Evolutionary conservation across 1,284 basidiomycete genomes (phyloP).

Genomic region (Cryptococcus sp.): DNA sequence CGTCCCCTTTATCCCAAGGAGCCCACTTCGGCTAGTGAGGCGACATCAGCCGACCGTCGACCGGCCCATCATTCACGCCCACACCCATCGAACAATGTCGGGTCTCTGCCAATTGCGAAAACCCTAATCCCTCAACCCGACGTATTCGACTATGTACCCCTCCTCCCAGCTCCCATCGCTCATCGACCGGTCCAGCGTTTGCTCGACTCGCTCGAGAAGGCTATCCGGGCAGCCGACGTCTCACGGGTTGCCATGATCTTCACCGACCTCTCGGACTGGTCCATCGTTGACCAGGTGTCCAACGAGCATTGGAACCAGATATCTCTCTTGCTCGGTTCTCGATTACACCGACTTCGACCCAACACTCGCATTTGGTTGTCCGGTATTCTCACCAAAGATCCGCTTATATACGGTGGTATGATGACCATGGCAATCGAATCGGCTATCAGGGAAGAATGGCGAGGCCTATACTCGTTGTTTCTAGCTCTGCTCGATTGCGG

Average conservation of each 20-base stretch:
- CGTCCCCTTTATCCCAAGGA: too few relatives aligned
- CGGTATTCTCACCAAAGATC: slow-evolving; percentile 5
- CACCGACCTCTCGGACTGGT: not conserved
- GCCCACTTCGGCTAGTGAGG: too few relatives aligned
- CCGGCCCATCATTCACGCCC: not conserved
- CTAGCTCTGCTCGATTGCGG: slow-evolving; percentile 16
- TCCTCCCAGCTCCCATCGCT: not conserved
- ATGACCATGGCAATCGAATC: slow-evolving; percentile 21
- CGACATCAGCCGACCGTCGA: not conserved
- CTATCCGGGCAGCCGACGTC: not conserved
- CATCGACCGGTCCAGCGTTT: not conserved
- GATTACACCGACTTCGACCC: not conserved
- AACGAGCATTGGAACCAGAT: slow-evolving; percentile 7
- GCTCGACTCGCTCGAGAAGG: not conserved
- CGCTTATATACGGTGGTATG: slow-evolving; percentile 13
- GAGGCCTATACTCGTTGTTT: slow-evolving; percentile 17
- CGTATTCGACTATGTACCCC: not conserved
- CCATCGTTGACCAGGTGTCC: not conserved
- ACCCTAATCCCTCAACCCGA: not conserved
- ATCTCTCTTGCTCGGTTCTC: not conserved
- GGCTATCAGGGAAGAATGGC: slow-evolving; percentile 15
- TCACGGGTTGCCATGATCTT: not conserved
- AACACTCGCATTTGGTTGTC: not conserved
- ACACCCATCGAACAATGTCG: too few relatives aligned
- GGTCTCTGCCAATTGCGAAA: not conserved